These are phyloP conservation scores for Pythium grandisporangium DNA, from an alignment of 352 stramenopile species.

Conservation along the genomic window DNA sequence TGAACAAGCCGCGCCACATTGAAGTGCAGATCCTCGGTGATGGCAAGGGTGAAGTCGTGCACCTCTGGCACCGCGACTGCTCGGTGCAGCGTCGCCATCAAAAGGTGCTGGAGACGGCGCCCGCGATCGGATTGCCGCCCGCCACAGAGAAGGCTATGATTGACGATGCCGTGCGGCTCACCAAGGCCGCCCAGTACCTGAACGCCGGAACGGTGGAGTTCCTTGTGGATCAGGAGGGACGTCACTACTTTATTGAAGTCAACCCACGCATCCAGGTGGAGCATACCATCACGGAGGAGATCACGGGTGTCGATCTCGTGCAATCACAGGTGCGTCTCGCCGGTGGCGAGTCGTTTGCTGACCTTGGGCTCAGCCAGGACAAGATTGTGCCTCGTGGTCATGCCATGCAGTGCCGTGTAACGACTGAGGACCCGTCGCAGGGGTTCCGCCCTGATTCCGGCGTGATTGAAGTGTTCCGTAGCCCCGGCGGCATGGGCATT, in stretches of 20 bases:
- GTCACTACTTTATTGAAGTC: conserved; percentile 98
- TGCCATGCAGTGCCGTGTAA: conserved; percentile 97
- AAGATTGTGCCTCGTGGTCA: conserved; percentile 89
- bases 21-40: conserved; percentile 98
- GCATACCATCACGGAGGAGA: conserved; percentile 90
- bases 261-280: conserved; percentile 98
- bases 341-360: conserved; percentile 85
- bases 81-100: conserved; percentile 97
- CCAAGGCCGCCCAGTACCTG: conserved; percentile 89
- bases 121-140: conserved; percentile 74
- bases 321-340: conserved; percentile 95
- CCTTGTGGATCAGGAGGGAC: conserved; percentile 89
- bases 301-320: conserved; percentile 95
- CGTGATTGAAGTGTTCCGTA: conserved; percentile 95
- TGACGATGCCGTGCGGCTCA: conserved; percentile 87
- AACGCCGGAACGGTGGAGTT: conserved; percentile 99
- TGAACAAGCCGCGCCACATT: conserved; percentile 94
- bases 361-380: conserved; percentile 93
- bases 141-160: conserved; percentile 90
- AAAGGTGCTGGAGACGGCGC: conserved; percentile 96
- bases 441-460: conserved; percentile 96
- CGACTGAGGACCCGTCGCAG: conserved; percentile 91
- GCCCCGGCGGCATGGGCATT: conserved; percentile 93
- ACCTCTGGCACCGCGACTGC: conserved; percentile 97
- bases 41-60: conserved; percentile 89